A percentile compares a stretch with the other conserved stretches of the same genome.
These are phyloP conservation scores for Neonectria ditissima DNA, from an alignment of 2,329 filamentous ascomycete species.

Conservation along the genomic window DNA sequence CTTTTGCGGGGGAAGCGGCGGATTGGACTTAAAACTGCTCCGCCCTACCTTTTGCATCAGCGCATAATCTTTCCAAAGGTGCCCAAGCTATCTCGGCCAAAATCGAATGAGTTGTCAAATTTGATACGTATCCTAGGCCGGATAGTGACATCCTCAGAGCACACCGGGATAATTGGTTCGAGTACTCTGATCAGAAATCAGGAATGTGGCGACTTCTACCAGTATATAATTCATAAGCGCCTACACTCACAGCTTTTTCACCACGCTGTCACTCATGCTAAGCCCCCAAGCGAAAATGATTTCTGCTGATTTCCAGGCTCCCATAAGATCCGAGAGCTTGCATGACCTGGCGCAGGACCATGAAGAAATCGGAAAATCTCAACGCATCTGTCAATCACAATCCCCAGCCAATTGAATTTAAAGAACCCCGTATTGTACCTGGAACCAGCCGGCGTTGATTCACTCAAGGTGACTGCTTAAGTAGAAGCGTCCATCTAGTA, in stretches of 20 bases:
- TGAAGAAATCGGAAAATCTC: too few relatives aligned
- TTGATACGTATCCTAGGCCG: too few relatives aligned
- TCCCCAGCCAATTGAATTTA: not conserved
- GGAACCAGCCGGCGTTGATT: not conserved
- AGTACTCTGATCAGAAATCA: not conserved
- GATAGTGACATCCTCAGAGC: conserved; percentile 28
- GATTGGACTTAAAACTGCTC: too few relatives aligned
- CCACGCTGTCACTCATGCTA: conserved; percentile 4
- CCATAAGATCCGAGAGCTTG: too few relatives aligned
- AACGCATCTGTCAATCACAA: not conserved
- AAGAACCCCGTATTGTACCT: not conserved
- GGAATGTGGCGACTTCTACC: not conserved
- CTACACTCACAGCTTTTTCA: not conserved
- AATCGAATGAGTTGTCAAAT: too few relatives aligned
- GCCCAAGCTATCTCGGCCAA: too few relatives aligned
- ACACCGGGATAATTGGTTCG: conserved; percentile 27
- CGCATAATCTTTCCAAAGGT: too few relatives aligned
- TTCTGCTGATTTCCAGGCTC: too few relatives aligned
- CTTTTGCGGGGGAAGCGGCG: too few relatives aligned
- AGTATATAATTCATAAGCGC: too few relatives aligned
- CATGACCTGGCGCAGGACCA: too few relatives aligned
- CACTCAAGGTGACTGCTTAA: not conserved
- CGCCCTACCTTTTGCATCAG: too few relatives aligned
- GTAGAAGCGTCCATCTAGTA: not conserved
- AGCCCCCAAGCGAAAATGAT: conserved; percentile 1